Evolutionary conservation across 2,329 filamentous ascomycete genomes (phyloP), one percentile per base, ranked within the genome.

Genomic region (Botryotinia convoluta): DNA sequence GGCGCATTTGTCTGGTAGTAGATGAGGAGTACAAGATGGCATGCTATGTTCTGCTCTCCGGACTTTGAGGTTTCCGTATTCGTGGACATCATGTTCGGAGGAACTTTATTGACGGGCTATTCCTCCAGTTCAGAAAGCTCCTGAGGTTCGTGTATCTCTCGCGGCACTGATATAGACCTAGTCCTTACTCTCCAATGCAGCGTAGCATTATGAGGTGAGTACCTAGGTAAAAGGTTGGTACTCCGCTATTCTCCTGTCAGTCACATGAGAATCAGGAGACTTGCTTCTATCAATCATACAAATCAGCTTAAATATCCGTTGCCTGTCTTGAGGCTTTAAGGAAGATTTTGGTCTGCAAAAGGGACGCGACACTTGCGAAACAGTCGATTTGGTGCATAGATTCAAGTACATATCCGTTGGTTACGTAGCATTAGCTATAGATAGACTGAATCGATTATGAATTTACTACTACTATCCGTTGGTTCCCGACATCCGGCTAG

Each of bases 11-110:
- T 5, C 68, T 68, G 5, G 64, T 32, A 0, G 75, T 77, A 68
- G 77, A 78, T 44, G 78, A 78, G 68, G 74, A 78, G 54, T 78
- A 78, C n/a, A 77, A 76, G 57, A n/a, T 26, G 54, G 18, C 54
- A 32, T 9, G 54, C 16, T 59, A 4, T 59, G 29, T 32, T 57
- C n/a, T 57, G 51, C 51, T 57, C n/a, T 29, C n/a, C 16, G 51
- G 51, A 29, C 51, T 29, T 29, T 29, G n/a, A 29, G 3, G 5
- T 29, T n/a, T 54, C 51, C 26, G 16, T 54, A 6, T 54, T 32
- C 29, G 54, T 32, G 54, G n/a, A 59, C 29, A 59, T 59, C 29
- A 35, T 22, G 9, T 59, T 59, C 18, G 7, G 14, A 29, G 54
- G 54, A 57, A 57, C 14, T 57, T 32, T 10, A 35, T 59, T 1